Base-by-base conservation (phyloP, 352 stramenopile species). In the Phytophthora meadii region DNA sequence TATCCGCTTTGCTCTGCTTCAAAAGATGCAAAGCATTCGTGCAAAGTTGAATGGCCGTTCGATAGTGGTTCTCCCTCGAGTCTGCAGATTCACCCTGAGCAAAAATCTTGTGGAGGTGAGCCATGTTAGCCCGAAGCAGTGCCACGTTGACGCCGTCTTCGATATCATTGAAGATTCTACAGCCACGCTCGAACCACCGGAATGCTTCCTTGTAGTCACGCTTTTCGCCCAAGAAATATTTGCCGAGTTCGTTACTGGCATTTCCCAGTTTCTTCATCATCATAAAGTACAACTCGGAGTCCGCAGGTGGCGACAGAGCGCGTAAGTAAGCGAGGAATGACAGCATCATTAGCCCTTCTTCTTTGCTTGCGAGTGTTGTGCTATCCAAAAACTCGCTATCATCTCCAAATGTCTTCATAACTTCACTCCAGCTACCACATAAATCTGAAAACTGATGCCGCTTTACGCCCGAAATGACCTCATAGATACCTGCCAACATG, bases 211-310 rank as follows among this genome's bases (percentile, higher is more conserved):
- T 61, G 39, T 89, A 82, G 44, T 89, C 51, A 15, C 54, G 74
- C 1, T 79, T 80, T 0, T 24, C 37, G 1, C 67, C 76, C 9
- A 93, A 60, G 22, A 76, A 92, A 58, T 86, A 85, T 47, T 95
- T 95, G 17, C 85, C 87, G 1, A 92, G 61, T 58, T 95, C 87
- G 54, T 95, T 95, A 37, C 84, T 91, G 1, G 85, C 79, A 30
- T 95, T 95, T n/a, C 87, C 87, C 0, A 95, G 66, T 45, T 95
- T 95, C 61, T 94, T 95, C 84, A 95, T 92, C 52, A 95, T 55
- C 37, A 88, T 56, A 28, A 95, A 95, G 65, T 91, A 95, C 9
- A 91, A 60, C 53, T 95, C 84, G 19, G 87, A 91, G 62, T 93
- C 74, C 12, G 83, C 83, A 1, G 76, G 67, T 4, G 83, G 84